Percentiles rank a stretch among this genome's conserved stretches.
These are phyloP conservation scores for Fusarium sambucinum DNA, from an alignment of 2,329 filamentous ascomycete genomes.

Conservation along the genomic window DNA sequence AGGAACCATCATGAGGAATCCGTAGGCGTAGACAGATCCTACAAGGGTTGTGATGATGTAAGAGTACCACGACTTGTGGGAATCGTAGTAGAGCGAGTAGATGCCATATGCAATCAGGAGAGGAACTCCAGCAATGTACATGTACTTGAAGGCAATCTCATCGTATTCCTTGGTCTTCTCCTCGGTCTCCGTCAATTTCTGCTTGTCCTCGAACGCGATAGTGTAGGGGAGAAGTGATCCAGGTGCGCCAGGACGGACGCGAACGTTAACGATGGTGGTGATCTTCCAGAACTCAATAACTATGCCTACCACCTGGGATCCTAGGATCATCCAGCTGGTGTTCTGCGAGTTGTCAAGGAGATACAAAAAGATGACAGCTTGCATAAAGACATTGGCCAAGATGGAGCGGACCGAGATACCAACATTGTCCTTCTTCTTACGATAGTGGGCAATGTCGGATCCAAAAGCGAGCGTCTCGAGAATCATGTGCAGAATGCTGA, in stretches of 20 bases:
- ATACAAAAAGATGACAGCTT: conserved; percentile 94
- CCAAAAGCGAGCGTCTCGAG: conserved; percentile 98
- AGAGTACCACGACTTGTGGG: conserved; percentile 98
- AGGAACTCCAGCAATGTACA: conserved; percentile 92
- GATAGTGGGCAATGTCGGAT: conserved; percentile 96
- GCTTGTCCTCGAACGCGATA: conserved; percentile 93
- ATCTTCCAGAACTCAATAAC: conserved; percentile 87
- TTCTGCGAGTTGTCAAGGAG: conserved; percentile 97
- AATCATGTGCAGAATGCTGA: conserved; percentile 90
- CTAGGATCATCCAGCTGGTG: conserved; percentile 99
- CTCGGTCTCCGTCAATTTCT: conserved; percentile 93
- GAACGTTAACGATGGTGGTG: conserved; percentile 92
- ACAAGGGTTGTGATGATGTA: conserved; percentile 96
- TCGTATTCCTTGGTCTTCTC: conserved; percentile 99
- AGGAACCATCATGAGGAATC: conserved; percentile 99
- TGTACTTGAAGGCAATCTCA: conserved; percentile 95
- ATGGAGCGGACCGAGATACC: conserved; percentile 97
- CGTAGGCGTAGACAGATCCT: conserved; percentile 96
- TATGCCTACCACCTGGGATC: conserved; percentile 87
- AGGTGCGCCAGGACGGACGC: conserved; percentile 75
- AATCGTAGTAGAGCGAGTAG: conserved; percentile 93
- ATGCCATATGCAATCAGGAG: conserved; percentile 88
- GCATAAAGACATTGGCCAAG: conserved; percentile 98
- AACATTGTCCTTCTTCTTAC: conserved; percentile 99
- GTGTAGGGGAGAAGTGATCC: conserved; percentile 82